phyloP scores from a whole-genome alignment of 2,329 filamentous ascomycete genomes.

The Dactylonectria estremocensis region DNA sequence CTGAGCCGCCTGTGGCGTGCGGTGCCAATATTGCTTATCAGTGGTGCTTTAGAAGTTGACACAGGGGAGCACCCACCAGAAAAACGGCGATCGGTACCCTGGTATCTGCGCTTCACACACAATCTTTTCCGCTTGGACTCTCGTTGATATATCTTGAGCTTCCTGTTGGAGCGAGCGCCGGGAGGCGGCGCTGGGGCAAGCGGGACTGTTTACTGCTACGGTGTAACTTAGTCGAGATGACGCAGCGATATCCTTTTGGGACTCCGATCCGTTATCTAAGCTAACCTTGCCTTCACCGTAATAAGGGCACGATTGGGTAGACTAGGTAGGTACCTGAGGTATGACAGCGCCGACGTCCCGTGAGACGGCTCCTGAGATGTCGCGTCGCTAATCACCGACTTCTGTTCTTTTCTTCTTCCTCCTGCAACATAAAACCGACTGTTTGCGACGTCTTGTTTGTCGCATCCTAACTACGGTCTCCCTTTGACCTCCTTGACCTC shows the following conservation, averaged over 20 bases:
- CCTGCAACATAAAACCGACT: conserved; percentile 25
- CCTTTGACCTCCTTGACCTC: too few relatives aligned
- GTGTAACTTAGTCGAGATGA: conserved; percentile 35
- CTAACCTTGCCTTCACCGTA: conserved; percentile 30
- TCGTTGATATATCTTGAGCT: conserved; percentile 32
- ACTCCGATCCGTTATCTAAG: conserved; percentile 35
- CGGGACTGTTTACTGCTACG: conserved; percentile 23
- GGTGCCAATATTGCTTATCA: conserved; percentile 48
- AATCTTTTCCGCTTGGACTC: conserved; percentile 31
- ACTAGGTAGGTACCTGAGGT: conserved; percentile 14
- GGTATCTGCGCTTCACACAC: conserved; percentile 17
- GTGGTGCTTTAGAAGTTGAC: conserved; percentile 37
- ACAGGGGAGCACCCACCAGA: not conserved
- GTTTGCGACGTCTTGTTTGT: not conserved
- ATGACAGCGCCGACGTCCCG: conserved; percentile 13
- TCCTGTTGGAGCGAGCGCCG: conserved; percentile 36
- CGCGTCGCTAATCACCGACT: conserved; percentile 17
- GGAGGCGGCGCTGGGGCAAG: conserved; percentile 36
- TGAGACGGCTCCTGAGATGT: conserved; percentile 20
- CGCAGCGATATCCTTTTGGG: conserved; percentile 34
- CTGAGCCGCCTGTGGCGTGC: conserved; percentile 27
- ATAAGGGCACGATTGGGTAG: not conserved
- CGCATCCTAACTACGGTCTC: not conserved
- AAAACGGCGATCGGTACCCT: not conserved
- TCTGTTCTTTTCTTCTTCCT: conserved; percentile 9